Conservation (phyloP, 2,329 filamentous ascomycete species). For the Penicillium sp. region DNA sequence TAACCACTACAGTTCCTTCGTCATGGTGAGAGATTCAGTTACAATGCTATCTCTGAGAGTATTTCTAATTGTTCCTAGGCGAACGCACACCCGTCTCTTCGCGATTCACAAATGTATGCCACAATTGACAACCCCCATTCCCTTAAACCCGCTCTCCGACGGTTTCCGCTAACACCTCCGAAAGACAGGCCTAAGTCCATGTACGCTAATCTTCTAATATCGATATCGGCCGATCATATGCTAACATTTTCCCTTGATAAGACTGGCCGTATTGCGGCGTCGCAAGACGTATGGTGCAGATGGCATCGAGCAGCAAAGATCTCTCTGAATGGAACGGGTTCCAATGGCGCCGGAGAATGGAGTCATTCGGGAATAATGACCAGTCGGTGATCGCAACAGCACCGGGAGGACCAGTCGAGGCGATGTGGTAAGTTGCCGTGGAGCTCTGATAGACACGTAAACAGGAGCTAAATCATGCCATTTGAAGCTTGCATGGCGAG, state of each 20-base stretch:
- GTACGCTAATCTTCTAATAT: slow-evolving; percentile 33
- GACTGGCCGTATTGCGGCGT: slow-evolving; percentile 90
- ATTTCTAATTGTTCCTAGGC: slow-evolving; percentile 40
- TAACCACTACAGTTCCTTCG: slow-evolving; percentile 58
- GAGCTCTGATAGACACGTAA: background rate
- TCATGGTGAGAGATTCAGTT: slow-evolving; percentile 59
- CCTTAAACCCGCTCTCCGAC: slow-evolving; percentile 1
- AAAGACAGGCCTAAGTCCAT: slow-evolving; percentile 52
- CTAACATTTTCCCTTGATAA: slow-evolving; percentile 29
- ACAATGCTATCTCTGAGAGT: background rate
- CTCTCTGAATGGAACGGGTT: slow-evolving; percentile 58
- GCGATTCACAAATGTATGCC: slow-evolving; percentile 74
- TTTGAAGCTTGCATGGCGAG: slow-evolving; percentile 56
- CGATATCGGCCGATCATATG: slow-evolving; percentile 1
- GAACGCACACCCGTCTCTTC: slow-evolving; percentile 80
- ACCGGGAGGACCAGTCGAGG: slow-evolving; percentile 68
- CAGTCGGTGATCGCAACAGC: slow-evolving; percentile 69
- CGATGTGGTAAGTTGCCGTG: slow-evolving; percentile 66
- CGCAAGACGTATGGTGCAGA: slow-evolving; percentile 67
- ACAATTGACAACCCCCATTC: slow-evolving; percentile 1
- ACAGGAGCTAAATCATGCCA: slow-evolving; percentile 13
- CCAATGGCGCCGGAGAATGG: slow-evolving; percentile 69
- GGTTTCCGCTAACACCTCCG: slow-evolving; percentile 8
- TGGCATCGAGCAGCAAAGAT: slow-evolving; percentile 57
- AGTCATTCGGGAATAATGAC: slow-evolving; percentile 73